Percentiles rank a stretch among this genome's conserved stretches.
Evolutionary conservation across 768 basidiomycete genomes (phyloP).

Genomic region (Scleroderma citrinum): DNA sequence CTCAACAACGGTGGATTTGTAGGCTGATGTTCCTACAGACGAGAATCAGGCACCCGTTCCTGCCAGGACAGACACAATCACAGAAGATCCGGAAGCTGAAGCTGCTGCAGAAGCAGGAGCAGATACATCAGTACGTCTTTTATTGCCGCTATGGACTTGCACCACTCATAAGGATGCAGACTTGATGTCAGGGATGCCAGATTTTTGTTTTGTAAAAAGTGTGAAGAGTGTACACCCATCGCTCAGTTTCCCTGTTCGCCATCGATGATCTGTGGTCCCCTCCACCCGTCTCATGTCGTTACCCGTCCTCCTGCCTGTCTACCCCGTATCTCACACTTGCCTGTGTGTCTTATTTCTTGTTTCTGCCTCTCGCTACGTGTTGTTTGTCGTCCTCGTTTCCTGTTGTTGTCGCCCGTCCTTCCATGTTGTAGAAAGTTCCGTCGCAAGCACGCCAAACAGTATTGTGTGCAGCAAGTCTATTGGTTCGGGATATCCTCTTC

Average conservation of each 20-base stretch:
- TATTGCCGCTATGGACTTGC: neutral
- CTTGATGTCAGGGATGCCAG: constrained; percentile 11
- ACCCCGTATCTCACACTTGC: constrained; percentile 12
- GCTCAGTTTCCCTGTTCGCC: constrained; percentile 19
- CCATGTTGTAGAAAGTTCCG: constrained; percentile 6
- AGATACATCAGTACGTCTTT: constrained; percentile 15
- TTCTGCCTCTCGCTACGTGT: constrained; percentile 4
- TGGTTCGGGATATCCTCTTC: constrained; percentile 11
- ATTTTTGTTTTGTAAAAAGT: constrained; percentile 12
- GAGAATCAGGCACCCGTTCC: constrained; percentile 35
- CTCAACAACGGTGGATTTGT: neutral
- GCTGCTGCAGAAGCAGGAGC: constrained; percentile 37
- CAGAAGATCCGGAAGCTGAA: constrained; percentile 48
- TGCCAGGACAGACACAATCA: constrained; percentile 44
- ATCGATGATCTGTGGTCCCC: constrained; percentile 25
- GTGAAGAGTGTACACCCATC: constrained; percentile 24
- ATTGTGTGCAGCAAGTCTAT: constrained; percentile 8
- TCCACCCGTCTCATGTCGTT: constrained; percentile 12
- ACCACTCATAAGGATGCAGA: constrained; percentile 7
- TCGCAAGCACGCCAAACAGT: constrained; percentile 2
- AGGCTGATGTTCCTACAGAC: constrained; percentile 32
- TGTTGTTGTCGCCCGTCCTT: constrained; percentile 2
- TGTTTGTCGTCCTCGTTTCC: constrained; percentile 21
- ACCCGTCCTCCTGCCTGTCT: neutral
- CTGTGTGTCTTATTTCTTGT: constrained; percentile 13